Evolutionary conservation across 306 rosid genomes (phyloP), one percentile per base, ranked within the genome.

Genomic region (Inga oerstediana): DNA sequence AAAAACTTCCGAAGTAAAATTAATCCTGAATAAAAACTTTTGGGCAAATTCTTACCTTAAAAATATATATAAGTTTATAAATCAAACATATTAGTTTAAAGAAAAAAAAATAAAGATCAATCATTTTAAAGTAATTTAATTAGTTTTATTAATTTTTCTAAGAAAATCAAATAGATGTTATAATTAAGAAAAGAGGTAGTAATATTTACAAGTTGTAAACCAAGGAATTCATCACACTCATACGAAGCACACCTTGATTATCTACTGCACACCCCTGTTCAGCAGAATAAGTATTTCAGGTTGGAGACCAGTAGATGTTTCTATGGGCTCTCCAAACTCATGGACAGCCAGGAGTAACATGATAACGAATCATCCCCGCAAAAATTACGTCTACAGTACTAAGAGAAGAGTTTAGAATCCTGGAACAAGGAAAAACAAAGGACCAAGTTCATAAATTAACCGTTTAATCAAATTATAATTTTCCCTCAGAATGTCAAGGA

Each of bases 211-310:
- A 27, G 30, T 27, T 27, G 30, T 27, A 65, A 14, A 17, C 35
- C 22, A 15, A 17, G 8, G 41, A 39, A 41, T 70, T 20, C 74
- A 67, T n/a, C 19, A 17, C 6, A 17, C 9, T 1, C 5, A 10
- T 24, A n/a, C 24, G 61, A 73, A 78, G 4, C 44, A 22, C 62
- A 13, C 13, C 51, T 13, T 15, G 10, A 37, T 68, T 58, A 11
- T 41, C 15, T 16, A 45, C 13, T 0, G 15, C 80, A 48, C 12
- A 52, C 27, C 35, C 24, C 49, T 74, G 75, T 80, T 71, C 44
- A 13, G 85, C 83, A 86, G 85, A 90, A 87, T 77, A 75, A 72
- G 78, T 51, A 77, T 68, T 83, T 77, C 52, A 56, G 65, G 81
- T 88, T 80, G 76, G 14, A 66, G 78, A 82, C 34, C 84, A 83